These are phyloP conservation scores for Botryobasidium botryosum DNA, from an alignment of 768 basidiomycete genomes.

Conservation along the genomic window DNA sequence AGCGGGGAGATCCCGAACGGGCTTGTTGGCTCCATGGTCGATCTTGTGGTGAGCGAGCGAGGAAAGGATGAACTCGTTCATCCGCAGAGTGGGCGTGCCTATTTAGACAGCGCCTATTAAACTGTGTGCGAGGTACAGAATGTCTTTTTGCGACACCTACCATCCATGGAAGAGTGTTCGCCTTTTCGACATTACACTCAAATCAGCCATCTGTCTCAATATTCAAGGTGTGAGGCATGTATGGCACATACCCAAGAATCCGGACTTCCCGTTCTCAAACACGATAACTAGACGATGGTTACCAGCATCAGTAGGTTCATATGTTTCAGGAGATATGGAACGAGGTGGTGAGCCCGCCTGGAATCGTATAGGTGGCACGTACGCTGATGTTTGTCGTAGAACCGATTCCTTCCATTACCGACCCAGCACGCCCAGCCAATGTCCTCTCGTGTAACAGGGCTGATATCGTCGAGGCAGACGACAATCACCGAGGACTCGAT, in stretches of 20 bases:
- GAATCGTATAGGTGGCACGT: constrained; percentile 19
- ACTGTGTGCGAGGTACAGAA: too few relatives aligned
- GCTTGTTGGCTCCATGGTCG: constrained; percentile 43
- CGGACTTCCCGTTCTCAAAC: constrained; percentile 86
- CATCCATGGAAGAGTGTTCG: constrained; percentile 40
- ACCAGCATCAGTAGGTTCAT: not conserved
- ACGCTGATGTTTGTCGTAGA: constrained; percentile 96
- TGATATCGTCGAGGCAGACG: constrained; percentile 67
- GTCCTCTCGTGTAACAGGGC: constrained; percentile 67
- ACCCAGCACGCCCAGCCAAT: constrained; percentile 74
- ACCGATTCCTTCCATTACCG: constrained; percentile 79
- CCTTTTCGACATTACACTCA: constrained; percentile 26
- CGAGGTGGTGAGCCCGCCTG: not conserved
- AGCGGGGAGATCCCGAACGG: constrained; percentile 26
- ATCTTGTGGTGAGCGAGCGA: constrained; percentile 55
- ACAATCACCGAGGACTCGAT: constrained; percentile 87
- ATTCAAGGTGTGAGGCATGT: constrained; percentile 15
- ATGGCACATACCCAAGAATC: constrained; percentile 56
- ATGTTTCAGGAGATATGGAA: not conserved
- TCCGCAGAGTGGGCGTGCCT: constrained; percentile 82
- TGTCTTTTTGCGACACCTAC: constrained; percentile 16
- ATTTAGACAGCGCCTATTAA: constrained; percentile 40
- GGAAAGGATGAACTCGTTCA: constrained; percentile 88
- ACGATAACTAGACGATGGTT: constrained; percentile 55
- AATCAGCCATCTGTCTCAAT: constrained; percentile 16